Percentiles rank a stretch among this genome's conserved stretches.
phyloP scores from a whole-genome alignment of 441 rosid genomes.

The Jatropha podagrica region DNA sequence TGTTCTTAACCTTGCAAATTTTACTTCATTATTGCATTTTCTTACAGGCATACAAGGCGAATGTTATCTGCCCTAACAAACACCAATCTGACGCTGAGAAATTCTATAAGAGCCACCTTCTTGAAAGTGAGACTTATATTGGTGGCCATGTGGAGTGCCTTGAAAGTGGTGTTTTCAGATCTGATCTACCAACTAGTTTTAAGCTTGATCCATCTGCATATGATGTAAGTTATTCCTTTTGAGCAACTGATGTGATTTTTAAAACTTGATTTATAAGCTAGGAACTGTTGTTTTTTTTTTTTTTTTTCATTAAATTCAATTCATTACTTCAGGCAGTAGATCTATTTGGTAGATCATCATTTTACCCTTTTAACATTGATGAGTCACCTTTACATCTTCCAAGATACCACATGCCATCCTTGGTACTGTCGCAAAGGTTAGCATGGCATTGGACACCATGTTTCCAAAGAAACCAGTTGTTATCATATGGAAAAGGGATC shows the following conservation, averaged over 20 bases:
- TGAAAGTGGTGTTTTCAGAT: slow-evolving; percentile 99
- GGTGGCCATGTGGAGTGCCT: slow-evolving; percentile 99
- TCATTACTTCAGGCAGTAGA: neutral
- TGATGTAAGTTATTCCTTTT: slow-evolving; percentile 50
- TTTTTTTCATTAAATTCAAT: neutral
- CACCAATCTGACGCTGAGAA: slow-evolving; percentile 91
- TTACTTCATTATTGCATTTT: slow-evolving; percentile 30
- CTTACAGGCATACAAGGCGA: slow-evolving; percentile 85
- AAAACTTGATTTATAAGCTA: neutral
- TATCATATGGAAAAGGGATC: neutral
- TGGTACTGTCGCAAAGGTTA: neutral
- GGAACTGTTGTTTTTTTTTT: neutral
- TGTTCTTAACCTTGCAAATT: slow-evolving; percentile 22
- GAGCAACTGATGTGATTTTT: slow-evolving; percentile 2
- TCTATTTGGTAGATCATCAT: slow-evolving; percentile 9
- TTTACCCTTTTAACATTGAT: neutral
- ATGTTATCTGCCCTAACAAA: slow-evolving; percentile 98
- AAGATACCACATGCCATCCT: neutral
- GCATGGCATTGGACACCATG: neutral
- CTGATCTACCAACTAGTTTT: slow-evolving; percentile 92
- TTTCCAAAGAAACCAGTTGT: neutral
- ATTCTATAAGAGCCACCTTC: slow-evolving; percentile 79
- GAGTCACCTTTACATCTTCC: neutral
- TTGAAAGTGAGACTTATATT: slow-evolving; percentile 97
- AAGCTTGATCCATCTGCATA: slow-evolving; percentile 85